phyloP scores from a whole-genome alignment of 441 rosid species.

The Aleurites moluccanus region DNA sequence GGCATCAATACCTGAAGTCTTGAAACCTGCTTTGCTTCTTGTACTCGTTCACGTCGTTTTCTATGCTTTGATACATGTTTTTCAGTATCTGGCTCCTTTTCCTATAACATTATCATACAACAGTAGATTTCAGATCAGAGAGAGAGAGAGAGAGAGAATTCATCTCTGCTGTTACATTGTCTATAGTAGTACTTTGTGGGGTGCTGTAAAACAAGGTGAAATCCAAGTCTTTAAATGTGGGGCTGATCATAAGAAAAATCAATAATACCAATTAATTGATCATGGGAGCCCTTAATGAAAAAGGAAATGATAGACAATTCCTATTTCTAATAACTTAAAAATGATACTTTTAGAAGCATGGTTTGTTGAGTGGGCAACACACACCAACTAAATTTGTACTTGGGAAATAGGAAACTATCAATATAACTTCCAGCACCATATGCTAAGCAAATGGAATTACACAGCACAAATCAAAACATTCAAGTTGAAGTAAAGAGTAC shows the following conservation, averaged over 20 bases:
- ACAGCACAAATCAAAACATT: not conserved
- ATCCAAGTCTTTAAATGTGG: conserved; percentile 1
- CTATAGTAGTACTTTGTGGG: not conserved
- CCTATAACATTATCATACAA: conserved; percentile 45
- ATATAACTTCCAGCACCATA: not conserved
- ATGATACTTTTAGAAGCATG: not conserved
- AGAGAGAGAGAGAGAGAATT: no score
- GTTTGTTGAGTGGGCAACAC: not conserved
- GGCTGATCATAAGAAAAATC: not conserved
- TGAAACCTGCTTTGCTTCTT: conserved; percentile 48
- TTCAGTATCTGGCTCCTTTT: conserved; percentile 49
- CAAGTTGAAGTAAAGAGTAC: conserved; percentile 31
- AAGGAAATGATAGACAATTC: not conserved
- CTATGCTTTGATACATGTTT: conserved; percentile 57
- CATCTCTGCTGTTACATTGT: no score
- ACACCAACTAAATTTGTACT: not conserved
- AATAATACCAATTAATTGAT: not conserved
- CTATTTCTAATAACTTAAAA: not conserved
- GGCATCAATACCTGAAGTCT: conserved; percentile 50
- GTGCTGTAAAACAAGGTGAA: conserved; percentile 4
- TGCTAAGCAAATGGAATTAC: not conserved
- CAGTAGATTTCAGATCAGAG: conserved; percentile 20
- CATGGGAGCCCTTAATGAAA: not conserved
- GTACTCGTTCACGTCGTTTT: conserved; percentile 57
- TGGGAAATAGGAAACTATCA: not conserved